Evolutionary conservation across 805 yeast genomes (phyloP), one percentile per base, ranked within the genome.

Genomic region (Metschnikowia corniflorae): DNA sequence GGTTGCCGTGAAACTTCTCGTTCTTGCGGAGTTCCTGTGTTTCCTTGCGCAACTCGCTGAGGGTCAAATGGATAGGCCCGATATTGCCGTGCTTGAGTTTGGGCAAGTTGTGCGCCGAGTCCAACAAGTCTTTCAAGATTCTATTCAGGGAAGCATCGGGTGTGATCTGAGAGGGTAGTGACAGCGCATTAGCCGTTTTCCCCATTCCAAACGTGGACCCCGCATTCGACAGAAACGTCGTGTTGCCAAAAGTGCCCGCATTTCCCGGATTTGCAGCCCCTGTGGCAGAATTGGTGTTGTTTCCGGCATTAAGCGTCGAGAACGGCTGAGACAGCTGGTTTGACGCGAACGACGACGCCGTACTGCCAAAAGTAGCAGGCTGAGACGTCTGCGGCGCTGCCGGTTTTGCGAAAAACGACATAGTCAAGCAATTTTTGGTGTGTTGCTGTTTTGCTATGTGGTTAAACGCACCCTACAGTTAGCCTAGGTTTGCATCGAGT

Each of bases 51-150:
- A 91, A 76, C 64, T 89, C 97, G 42, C 73, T 74, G 39, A 88
- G 71, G 16, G 94, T 86, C 43, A 88, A 70, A 57, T 85, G 87
- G 35, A 89, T 79, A 2, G 91, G 70, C 5, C 95, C 96, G 28
- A 87, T 60, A 37, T 83, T 88, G 29, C 82, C 75, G 36, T 62
- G 35, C 68, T 67, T 46, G 9, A 71, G 55, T 32, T 68, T 69
- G 5, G 96, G 96, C 40, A 89, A 67, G 51, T 83, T 82, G 43
- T 75, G 72, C 0, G 95, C 81, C 1, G 89, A 73, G 54, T 85
- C 95, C 35, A 87, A 58, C 36, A 88, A 70, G 53, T 87, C 96
- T 43, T 78, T 78, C 46, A 88, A 66, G 37, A 65, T 32, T 19
- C 44, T 40, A 24, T 39, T 34, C 14, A 46, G 35, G 24, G 50